Base-by-base conservation (phyloP, 345 rosid species). In the Brassica rapa region DNA sequence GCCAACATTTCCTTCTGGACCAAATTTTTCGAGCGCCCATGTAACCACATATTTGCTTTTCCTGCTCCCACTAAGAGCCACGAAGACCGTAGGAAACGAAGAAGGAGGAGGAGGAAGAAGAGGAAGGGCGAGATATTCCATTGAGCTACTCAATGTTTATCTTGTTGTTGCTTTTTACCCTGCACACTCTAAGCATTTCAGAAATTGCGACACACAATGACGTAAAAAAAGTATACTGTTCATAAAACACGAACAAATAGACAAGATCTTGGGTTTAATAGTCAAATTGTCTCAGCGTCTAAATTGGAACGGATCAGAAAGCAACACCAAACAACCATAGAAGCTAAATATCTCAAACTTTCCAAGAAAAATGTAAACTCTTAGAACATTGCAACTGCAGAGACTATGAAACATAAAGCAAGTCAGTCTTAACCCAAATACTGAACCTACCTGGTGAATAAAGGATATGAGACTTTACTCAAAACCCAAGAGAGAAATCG, bases 41-140 rank as follows among this genome's bases (percentile, higher is more conserved):
- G 27, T 64, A 61, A 92, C 87, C 0, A 84, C 68, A 79, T 83
- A 71, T 73, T 84, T 91, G 87, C 86, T 87, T 71, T 80, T 86
- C 35, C 76, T 77, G 69, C 79, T 86, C 60, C 92, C 98, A 81
- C 89, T 84, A 65, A 94, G 81, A 67, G 98, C 97, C 65, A 90
- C 79, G 12, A 82, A 85, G 16, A 91, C 77, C 0, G 83, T 62
- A 37, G 74, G 72, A 60, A 81, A 77, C 1, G 64, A 73, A 24
- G 83, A 62, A 60, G 73, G 75, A 6, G 63, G 79, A 53, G 80
- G 62, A 6, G 68, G 66, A 55, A 83, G 85, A 66, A 30, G 66
- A 35, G 66, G 75, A 62, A 69, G 79, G 0, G 70, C 79, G 21
- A 74, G 76, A 5, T 43, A 6, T 23, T 65, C 72, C 32, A 76